Evolutionary conservation across 345 rosid species (phyloP).

Genomic region (Populus nigra): DNA sequence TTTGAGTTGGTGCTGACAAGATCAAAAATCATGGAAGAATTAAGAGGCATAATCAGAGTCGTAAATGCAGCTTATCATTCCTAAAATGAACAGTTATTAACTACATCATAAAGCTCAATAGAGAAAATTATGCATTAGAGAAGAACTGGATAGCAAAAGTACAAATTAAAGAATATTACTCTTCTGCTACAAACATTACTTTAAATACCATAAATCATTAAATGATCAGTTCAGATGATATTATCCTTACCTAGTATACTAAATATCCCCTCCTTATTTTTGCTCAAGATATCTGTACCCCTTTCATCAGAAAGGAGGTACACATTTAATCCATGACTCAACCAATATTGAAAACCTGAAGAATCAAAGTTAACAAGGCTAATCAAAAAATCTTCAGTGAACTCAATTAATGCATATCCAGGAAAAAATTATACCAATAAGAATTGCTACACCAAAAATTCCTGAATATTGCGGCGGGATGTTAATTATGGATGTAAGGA

Average conservation of each 20-base stretch:
- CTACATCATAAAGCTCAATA: neutral
- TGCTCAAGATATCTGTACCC: conserved; percentile 67
- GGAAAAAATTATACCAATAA: conserved; percentile 45
- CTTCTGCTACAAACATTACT: neutral
- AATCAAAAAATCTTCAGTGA: conserved; percentile 14
- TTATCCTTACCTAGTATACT: conserved; percentile 65
- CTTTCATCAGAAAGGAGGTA: conserved; percentile 69
- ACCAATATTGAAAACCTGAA: conserved; percentile 77
- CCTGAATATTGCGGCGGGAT: conserved; percentile 72
- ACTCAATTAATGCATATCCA: conserved; percentile 2
- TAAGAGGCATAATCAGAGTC: neutral
- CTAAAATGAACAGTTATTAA: neutral
- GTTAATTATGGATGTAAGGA: conserved; percentile 58
- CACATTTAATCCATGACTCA: conserved; percentile 58
- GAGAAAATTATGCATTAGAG: neutral
- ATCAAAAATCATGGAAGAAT: neutral
- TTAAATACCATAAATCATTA: neutral
- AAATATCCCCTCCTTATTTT: conserved; percentile 85
- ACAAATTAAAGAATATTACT: neutral
- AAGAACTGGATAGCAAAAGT: neutral
- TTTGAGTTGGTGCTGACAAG: neutral
- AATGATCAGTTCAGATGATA: neutral
- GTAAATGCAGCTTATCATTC: neutral
- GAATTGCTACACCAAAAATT: conserved; percentile 55
- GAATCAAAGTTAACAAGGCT: conserved; percentile 16